Conservation (phyloP, 1,284 basidiomycete genomes). For the Mycosarcoma maydis region DNA sequence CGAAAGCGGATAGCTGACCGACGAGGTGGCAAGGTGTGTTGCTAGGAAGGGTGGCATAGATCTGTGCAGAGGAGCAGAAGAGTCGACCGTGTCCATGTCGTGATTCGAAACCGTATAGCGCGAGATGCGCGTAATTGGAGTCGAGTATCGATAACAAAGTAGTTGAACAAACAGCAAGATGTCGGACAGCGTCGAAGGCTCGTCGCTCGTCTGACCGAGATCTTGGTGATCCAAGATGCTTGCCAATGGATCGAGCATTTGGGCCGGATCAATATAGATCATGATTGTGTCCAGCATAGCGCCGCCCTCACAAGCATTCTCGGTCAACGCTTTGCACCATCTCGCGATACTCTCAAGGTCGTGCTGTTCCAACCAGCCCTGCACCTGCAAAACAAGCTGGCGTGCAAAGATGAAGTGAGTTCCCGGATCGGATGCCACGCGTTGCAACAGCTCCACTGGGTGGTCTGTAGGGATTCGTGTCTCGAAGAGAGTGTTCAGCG, state of each 20-base stretch:
- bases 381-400: constrained; percentile 29
- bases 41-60: constrained; percentile 40
- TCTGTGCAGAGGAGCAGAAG: not conserved
- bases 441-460: constrained; percentile 30
- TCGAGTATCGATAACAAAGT: constrained; percentile 26
- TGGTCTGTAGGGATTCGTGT: constrained; percentile 33
- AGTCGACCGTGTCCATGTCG: constrained; percentile 1
- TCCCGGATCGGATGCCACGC: constrained; percentile 40
- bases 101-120: constrained; percentile 2
- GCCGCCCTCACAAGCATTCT: constrained; percentile 10
- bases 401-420: constrained; percentile 39
- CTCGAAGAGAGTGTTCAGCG: constrained; percentile 32
- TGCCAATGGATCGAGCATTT: constrained; percentile 34
- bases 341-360: constrained; percentile 48
- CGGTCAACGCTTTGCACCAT: constrained; percentile 37
- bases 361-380: constrained; percentile 34
- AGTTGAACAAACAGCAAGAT: constrained; percentile 50
- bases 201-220: constrained; percentile 46
- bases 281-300: constrained; percentile 41
- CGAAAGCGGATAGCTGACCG: constrained; percentile 60
- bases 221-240: constrained; percentile 38
- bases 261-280: constrained; percentile 41
- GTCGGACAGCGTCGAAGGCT: constrained; percentile 42
- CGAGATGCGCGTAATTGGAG: constrained; percentile 7
- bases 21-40: constrained; percentile 38